Evolutionary conservation across 495 filamentous ascomycete species (phyloP), one percentile per base, ranked within the genome.

Genomic region (Penicillium roqueforti): DNA sequence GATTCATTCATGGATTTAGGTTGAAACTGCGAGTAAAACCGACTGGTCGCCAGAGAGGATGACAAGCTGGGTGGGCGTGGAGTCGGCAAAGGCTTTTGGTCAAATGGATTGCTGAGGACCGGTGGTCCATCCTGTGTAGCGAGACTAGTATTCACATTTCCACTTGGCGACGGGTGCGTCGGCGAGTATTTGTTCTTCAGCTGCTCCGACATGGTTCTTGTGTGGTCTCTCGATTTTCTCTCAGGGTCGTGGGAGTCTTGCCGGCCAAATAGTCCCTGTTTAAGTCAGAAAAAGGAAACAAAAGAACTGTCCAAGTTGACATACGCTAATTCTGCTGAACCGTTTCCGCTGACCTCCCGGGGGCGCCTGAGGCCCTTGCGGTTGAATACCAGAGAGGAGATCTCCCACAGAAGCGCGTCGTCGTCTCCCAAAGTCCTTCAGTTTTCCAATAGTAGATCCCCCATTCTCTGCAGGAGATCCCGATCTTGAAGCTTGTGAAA

Each of bases 341-440:
- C 60, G 60, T 42, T 62, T 68, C 22, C 51, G 47, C 25, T 62
- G 41, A 3, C 53, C 44, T n/a, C 19, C 36, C 11, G 23, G 34
- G n/a, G 44, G 51, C 4, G 26, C 36, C 31, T 63, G 63, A 22
- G 61, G 61, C 8, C 53, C 62, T 20, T 65, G 61, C 18, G 53
- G 47, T 22, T 63, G 60, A 34, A 63, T 43, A 8, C 56, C 58
- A 19, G 63, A 45, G 8, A 68, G 48, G 23, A 62, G 56, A 37
- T 63, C 51, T 14, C 67, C 62, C 32, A 66, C 58, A 2, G 70
- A 74, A 14, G 62, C 47, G 11, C 70, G 67, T 16, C 65, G 68
- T 22, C 68, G 62, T 29, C 51, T 63, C 25, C 63, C 58, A 18
- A 71, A 67, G 25, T 36, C 57, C 51, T 68, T 71, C 53, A 73